A percentile compares a stretch with the other conserved stretches of the same genome.
phyloP scores from a whole-genome alignment of 495 filamentous ascomycete species.

The Hypoxylon trugodes region DNA sequence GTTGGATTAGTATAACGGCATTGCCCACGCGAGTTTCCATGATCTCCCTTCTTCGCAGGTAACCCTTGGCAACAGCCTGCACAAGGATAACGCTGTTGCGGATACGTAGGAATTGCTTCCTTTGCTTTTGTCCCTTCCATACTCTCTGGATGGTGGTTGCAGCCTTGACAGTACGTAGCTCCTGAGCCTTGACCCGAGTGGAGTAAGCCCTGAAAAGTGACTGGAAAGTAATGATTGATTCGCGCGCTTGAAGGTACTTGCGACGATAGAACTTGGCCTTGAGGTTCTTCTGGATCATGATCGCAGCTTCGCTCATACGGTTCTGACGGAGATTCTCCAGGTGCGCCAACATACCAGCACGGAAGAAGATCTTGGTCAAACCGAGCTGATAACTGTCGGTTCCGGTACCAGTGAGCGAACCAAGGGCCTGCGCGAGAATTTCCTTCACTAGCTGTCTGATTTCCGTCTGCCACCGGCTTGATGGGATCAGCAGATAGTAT shows the following conservation, averaged over 20 bases:
- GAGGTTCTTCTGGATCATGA: conserved; percentile 99
- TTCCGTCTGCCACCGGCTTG: conserved; percentile 88
- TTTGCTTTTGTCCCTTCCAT: conserved; percentile 90
- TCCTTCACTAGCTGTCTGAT: conserved; percentile 92
- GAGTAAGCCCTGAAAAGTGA: conserved; percentile 74
- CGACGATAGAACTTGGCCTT: conserved; percentile 93
- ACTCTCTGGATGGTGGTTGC: conserved; percentile 94
- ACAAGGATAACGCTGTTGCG: conserved; percentile 84
- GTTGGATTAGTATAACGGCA: conserved; percentile 88
- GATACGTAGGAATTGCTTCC: conserved; percentile 77
- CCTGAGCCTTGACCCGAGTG: conserved; percentile 78
- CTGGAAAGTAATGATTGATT: conserved; percentile 82
- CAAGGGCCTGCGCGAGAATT: conserved; percentile 90
- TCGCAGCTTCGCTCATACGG: conserved; percentile 90
- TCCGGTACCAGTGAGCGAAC: conserved; percentile 75
- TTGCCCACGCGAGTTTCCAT: conserved; percentile 94
- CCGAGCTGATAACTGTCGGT: conserved; percentile 96
- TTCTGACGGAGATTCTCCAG: conserved; percentile 92
- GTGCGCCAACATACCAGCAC: conserved; percentile 97
- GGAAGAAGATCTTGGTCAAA: conserved; percentile 98
- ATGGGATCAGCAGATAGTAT: conserved; percentile 98
- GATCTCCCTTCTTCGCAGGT: conserved; percentile 84
- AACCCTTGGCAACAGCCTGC: conserved; percentile 90
- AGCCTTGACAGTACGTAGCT: conserved; percentile 82
- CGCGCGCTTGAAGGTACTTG: conserved; percentile 86